Conservation (phyloP, 2,329 filamentous ascomycete species). For the Apiospora arundinis region DNA sequence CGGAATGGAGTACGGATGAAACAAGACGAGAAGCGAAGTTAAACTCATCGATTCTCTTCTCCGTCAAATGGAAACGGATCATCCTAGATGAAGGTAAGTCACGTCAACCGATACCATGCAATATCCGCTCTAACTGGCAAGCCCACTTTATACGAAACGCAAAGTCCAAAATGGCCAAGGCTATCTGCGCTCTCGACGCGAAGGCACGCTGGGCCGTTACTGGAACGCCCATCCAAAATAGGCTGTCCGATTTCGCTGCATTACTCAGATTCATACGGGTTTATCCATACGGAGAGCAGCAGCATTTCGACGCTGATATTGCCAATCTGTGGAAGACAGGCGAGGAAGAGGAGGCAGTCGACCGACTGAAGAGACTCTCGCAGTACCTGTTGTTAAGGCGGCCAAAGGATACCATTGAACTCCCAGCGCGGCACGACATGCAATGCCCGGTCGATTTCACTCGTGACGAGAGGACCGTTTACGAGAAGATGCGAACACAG, state of each 20-base stretch:
- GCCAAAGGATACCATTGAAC: slow-evolving; percentile 38
- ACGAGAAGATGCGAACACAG: slow-evolving; percentile 39
- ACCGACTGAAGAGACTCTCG: slow-evolving; percentile 47
- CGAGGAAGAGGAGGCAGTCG: slow-evolving; percentile 43
- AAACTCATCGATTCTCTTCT: slow-evolving; percentile 39
- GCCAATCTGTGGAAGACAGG: slow-evolving; percentile 46
- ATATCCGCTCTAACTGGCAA: slow-evolving; percentile 25
- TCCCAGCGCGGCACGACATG: not conserved
- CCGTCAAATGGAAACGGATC: slow-evolving; percentile 45
- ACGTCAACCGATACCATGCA: not conserved
- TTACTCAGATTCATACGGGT: slow-evolving; percentile 50
- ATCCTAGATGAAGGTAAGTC: slow-evolving; percentile 47
- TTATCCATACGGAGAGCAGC: slow-evolving; percentile 47
- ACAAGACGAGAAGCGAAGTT: not conserved
- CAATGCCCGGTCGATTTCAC: slow-evolving; percentile 38
- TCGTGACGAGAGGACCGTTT: slow-evolving; percentile 42
- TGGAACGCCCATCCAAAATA: slow-evolving; percentile 56
- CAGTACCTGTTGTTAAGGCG: slow-evolving; percentile 48
- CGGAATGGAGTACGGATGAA: slow-evolving; percentile 39
- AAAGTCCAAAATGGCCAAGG: slow-evolving; percentile 41
- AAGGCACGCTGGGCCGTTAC: slow-evolving; percentile 51
- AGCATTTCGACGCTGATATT: slow-evolving; percentile 47
- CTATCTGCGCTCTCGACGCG: slow-evolving; percentile 44
- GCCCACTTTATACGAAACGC: slow-evolving; percentile 49
- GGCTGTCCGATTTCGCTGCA: slow-evolving; percentile 46